Base-by-base conservation (phyloP, 2,329 filamentous ascomycete species). In the Ophiocordyceps robertsii region DNA sequence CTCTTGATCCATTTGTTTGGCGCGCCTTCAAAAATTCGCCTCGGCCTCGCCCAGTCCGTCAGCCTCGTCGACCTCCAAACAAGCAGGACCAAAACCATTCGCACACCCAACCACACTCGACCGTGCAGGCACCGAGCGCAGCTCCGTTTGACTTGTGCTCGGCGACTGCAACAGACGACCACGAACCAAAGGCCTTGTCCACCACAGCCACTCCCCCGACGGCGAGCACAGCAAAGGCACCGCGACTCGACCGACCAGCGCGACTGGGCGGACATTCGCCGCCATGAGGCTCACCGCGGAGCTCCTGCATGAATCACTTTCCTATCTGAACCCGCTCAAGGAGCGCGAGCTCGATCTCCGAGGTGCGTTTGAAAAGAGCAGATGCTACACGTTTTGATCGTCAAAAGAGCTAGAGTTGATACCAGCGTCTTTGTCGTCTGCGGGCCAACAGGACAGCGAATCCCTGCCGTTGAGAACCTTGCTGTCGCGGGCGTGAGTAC, bases 291-390 rank as follows among this genome's bases (percentile, higher is more conserved):
- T 98, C 69, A 95, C 90, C 49, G 82, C 86, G 54, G 92, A 96
- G 65, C 80, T 96, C 58, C 93, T 98, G 69, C 79, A 87, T 66
- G 81, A 79, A 65, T 95, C 92, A 61, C 83, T 95, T 54, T 95
- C 90, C 64, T 98, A 95, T 75, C 84, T 96, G 68, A 98, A 96
- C 69, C 89, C 90, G 63, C 77, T 98, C 65, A 94, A 92, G 70
- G 92, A 98, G 76, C 87, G 92, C 66, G 92, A 98, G 77, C 80
- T 98, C 64, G 89, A 96, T 73, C 86, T 98, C 58, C 82, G 92
- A 95, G 92, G 92, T 96, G 84, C 80, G 88, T 75, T 67, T 57
- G 84, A 84, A 87, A 94, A 87, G 87, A 80, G 74, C 85, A 90
- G 88, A 92, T 94, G 79, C 87, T 95, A 85, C 85, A 88, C 79